Percentiles rank a stretch among this genome's conserved stretches.
Conservation (phyloP, 2,329 filamentous ascomycete species). For the Leptographium procerum region DNA sequence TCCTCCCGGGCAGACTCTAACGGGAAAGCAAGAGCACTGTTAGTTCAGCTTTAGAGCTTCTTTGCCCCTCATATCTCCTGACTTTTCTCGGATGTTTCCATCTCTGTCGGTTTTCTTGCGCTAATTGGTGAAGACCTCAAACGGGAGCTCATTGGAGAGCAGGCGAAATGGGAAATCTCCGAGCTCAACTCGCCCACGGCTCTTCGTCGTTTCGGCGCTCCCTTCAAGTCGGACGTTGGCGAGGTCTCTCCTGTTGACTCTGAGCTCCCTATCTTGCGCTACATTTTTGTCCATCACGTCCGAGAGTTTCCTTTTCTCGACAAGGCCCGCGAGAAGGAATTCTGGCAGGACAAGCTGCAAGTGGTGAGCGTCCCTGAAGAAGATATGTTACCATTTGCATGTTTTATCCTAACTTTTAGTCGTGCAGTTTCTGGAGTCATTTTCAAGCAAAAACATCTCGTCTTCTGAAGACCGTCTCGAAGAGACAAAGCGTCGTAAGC, state of each 20-base stretch:
- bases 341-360: conserved; percentile 98
- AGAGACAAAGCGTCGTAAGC: conserved; percentile 86
- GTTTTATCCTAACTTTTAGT: not conserved
- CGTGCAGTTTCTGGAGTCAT: conserved; percentile 80
- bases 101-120: not conserved
- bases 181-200: conserved; percentile 94
- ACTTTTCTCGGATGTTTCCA: not conserved
- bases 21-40: conserved; percentile 98
- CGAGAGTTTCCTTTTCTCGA: conserved; percentile 97
- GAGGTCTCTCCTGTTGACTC: conserved; percentile 91
- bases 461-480: conserved; percentile 93
- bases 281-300: conserved; percentile 96
- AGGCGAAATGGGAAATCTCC: conserved; percentile 80
- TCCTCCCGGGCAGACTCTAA: conserved; percentile 46
- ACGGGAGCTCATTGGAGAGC: conserved; percentile 81
- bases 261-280: conserved; percentile 83
- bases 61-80: not conserved
- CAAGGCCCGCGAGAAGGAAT: conserved; percentile 95
- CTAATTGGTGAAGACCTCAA: conserved; percentile 65
- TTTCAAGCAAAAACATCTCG: conserved; percentile 93
- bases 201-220: conserved; percentile 86
- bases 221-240: conserved; percentile 84
- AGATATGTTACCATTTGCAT: too few species aligned
- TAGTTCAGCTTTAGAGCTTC: conserved; percentile 21
- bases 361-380: conserved; percentile 56